Evolutionary conservation across 495 filamentous ascomycete species (phyloP).

Genomic region (Lepidopterella palustris): DNA sequence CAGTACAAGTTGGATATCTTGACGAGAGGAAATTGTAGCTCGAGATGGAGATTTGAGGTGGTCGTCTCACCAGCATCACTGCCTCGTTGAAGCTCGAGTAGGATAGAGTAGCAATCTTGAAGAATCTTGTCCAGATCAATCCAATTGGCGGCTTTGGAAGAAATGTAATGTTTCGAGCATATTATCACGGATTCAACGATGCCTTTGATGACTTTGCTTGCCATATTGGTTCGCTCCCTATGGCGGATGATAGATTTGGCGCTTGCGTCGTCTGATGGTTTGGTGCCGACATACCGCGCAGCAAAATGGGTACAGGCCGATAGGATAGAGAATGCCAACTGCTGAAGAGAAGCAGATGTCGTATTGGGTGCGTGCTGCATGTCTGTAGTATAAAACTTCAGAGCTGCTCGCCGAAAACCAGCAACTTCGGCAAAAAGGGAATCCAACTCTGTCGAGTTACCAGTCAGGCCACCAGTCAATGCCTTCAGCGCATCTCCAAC

Average conservation of each 20-base stretch:
- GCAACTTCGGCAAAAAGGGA: conserved; percentile 22
- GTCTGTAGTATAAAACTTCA: conserved; percentile 7
- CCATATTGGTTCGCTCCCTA: conserved; percentile 5
- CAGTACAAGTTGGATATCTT: conserved; percentile 78
- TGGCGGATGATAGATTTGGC: conserved; percentile 2
- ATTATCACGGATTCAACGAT: conserved; percentile 52
- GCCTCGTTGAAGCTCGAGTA: conserved; percentile 46
- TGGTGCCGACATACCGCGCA: conserved; percentile 13
- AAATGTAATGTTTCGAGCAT: conserved; percentile 43
- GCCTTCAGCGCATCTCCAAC: conserved; percentile 8
- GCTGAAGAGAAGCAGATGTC: background rate
- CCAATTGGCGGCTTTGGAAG: conserved; percentile 41
- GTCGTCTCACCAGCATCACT: conserved; percentile 26
- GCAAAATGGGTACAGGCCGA: conserved; percentile 18
- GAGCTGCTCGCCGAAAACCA: conserved; percentile 23
- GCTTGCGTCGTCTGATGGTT: background rate
- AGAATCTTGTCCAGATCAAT: conserved; percentile 48
- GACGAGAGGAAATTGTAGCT: conserved; percentile 35
- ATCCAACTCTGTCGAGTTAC: conserved; percentile 26
- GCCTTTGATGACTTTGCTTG: conserved; percentile 31
- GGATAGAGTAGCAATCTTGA: conserved; percentile 44
- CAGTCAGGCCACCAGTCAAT: conserved; percentile 16
- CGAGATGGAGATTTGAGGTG: background rate
- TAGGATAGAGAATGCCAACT: conserved; percentile 9
- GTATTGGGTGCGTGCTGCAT: no score